Conservation (phyloP, 345 rosid genomes). For the Brassica nigra region DNA sequence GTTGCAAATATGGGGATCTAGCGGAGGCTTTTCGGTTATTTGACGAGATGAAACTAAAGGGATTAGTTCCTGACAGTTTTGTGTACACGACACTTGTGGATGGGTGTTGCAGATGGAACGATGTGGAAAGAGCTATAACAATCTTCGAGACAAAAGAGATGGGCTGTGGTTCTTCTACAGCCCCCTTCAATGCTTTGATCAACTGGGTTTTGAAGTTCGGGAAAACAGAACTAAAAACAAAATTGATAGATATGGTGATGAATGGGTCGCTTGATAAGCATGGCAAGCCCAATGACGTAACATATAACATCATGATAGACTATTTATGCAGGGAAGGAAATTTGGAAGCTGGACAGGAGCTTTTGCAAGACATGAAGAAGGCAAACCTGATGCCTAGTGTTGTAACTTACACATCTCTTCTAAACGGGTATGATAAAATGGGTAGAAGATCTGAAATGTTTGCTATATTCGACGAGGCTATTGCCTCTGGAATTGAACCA, state of each 20-base stretch:
- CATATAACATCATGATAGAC: constrained; percentile 72
- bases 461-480: constrained; percentile 60
- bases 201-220: constrained; percentile 64
- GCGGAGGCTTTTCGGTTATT: constrained; percentile 58
- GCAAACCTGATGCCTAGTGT: constrained; percentile 54
- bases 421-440: constrained; percentile 53
- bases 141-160: constrained; percentile 54
- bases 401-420: constrained; percentile 59
- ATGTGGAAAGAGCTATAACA: constrained; percentile 56
- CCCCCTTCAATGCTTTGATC: constrained; percentile 65
- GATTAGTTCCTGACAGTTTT: constrained; percentile 63
- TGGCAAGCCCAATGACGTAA: constrained; percentile 57
- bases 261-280: constrained; percentile 48
- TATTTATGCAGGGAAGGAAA: constrained; percentile 59
- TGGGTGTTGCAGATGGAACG: constrained; percentile 73
- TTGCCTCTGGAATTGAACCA: constrained; percentile 60
- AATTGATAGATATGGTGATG: constrained; percentile 45
- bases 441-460: constrained; percentile 56
- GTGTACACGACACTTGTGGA: constrained; percentile 60
- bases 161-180: constrained; percentile 48
- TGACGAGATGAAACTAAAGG: constrained; percentile 60
- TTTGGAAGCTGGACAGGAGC: constrained; percentile 61
- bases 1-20: constrained; percentile 69
- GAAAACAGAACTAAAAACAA: constrained; percentile 39
- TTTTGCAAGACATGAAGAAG: constrained; percentile 56